These are phyloP conservation scores for Raddia guianensis DNA, from an alignment of 176 grass and related monocot genomes.

Conservation along the genomic window DNA sequence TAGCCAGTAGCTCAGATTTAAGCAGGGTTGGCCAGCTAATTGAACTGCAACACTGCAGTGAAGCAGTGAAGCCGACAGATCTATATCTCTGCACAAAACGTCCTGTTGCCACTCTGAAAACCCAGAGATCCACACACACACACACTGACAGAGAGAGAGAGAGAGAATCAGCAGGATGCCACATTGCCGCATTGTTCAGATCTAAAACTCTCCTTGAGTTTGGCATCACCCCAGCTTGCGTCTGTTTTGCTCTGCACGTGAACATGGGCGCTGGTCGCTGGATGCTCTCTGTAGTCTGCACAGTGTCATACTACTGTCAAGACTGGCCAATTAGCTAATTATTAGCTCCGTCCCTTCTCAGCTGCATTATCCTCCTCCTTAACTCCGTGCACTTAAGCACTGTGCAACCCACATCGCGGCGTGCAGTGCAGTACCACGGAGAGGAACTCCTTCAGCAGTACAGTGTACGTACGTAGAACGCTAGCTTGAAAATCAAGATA, in stretches of 20 bases:
- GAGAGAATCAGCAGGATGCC: no score
- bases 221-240: no score
- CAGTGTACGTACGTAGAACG: background rate
- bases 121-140: background rate
- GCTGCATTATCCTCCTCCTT: background rate
- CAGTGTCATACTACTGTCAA: background rate
- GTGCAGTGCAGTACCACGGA: background rate
- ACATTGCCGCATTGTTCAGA: constrained; percentile 29
- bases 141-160: no score
- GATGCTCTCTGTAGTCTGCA: no score
- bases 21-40: constrained; percentile 34
- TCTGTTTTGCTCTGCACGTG: background rate
- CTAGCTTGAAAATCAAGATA: background rate
- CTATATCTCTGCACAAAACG: background rate
- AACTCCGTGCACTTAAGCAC: no score
- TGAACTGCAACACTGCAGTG: background rate
- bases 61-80: constrained; percentile 43
- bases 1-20: constrained; percentile 5
- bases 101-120: constrained; percentile 13
- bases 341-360: no score
- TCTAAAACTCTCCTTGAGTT: constrained; percentile 26
- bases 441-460: background rate
- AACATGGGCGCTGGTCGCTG: background rate
- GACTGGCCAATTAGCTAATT: background rate
- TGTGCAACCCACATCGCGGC: background rate